phyloP scores from a whole-genome alignment of 2,329 filamentous ascomycete genomes.

The Claviceps spartinae region DNA sequence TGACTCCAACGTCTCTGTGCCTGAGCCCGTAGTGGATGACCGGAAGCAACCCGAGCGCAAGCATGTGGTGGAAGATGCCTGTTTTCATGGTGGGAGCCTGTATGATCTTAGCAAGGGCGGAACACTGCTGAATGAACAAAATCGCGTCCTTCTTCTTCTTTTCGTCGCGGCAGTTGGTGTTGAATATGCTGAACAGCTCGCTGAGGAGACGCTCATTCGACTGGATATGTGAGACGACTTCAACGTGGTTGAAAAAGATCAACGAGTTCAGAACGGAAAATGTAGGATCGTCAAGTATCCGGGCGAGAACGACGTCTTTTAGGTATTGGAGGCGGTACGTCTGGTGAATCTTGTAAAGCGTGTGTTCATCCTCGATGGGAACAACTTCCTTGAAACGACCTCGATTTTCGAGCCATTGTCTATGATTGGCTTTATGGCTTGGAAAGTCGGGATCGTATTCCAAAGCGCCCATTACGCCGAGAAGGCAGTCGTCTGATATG shows the following conservation, averaged over 20 bases:
- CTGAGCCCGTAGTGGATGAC: slow-evolving; percentile 88
- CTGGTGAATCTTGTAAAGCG: slow-evolving; percentile 85
- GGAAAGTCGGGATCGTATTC: slow-evolving; percentile 99
- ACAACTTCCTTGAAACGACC: slow-evolving; percentile 95
- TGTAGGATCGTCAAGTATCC: slow-evolving; percentile 92
- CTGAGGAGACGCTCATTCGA: slow-evolving; percentile 63
- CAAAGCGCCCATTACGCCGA: slow-evolving; percentile 86
- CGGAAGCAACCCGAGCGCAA: slow-evolving; percentile 70
- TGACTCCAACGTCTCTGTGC: slow-evolving; percentile 68
- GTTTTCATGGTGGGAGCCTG: slow-evolving; percentile 60
- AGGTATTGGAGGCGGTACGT: slow-evolving; percentile 93
- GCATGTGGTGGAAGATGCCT: slow-evolving; percentile 81
- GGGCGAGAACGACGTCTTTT: slow-evolving; percentile 93
- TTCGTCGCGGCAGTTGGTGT: slow-evolving; percentile 45
- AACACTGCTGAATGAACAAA: slow-evolving; percentile 93
- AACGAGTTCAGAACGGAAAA: slow-evolving; percentile 95
- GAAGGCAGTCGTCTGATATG: slow-evolving; percentile 75
- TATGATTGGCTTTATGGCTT: slow-evolving; percentile 91
- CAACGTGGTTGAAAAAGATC: slow-evolving; percentile 98
- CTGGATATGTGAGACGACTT: slow-evolving; percentile 93
- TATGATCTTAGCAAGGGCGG: slow-evolving; percentile 83
- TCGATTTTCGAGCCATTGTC: slow-evolving; percentile 79
- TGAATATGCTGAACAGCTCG: slow-evolving; percentile 81
- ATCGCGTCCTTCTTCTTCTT: slow-evolving; percentile 86
- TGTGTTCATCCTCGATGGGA: slow-evolving; percentile 67